These are phyloP conservation scores for Fusarium proliferatum DNA, from an alignment of 2,329 filamentous ascomycete species.

Conservation along the genomic window DNA sequence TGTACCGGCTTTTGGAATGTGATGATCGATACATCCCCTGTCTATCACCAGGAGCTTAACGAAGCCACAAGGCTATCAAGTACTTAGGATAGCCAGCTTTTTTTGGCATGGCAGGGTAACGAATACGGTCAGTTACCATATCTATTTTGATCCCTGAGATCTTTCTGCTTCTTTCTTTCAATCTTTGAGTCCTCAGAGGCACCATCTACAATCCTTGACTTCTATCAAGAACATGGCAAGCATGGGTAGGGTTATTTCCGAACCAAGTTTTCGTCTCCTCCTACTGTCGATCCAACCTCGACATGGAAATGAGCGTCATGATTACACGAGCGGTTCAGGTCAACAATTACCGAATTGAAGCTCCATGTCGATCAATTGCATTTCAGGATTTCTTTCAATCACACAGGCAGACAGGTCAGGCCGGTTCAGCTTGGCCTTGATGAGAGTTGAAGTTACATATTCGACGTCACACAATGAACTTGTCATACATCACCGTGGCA, in stretches of 20 bases:
- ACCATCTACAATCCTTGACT: constrained; percentile 1
- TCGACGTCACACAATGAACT: constrained; percentile 41
- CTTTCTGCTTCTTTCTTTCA: neutral
- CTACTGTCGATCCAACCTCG: constrained; percentile 29
- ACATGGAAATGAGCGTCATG: constrained; percentile 32
- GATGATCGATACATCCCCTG: constrained; percentile 15
- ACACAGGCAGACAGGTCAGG: neutral
- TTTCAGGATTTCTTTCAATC: constrained; percentile 4
- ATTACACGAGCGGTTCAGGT: constrained; percentile 13
- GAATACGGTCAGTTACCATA: neutral
- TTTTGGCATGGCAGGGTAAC: neutral
- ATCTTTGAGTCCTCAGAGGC: neutral
- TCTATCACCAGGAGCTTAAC: constrained; percentile 17
- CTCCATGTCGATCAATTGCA: neutral
- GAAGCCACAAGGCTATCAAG: neutral
- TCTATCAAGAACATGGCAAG: constrained; percentile 19
- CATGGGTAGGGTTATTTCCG: constrained; percentile 35
- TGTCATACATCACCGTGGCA: constrained; percentile 41
- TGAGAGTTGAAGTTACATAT: neutral
- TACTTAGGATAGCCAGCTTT: neutral
- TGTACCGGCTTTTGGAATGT: constrained; percentile 17
- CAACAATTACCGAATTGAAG: constrained; percentile 15
- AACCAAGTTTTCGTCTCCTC: constrained; percentile 38
- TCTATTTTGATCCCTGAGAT: neutral
- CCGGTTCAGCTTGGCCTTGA: neutral